Evolutionary conservation across 108 stramenopile genomes (phyloP).

Genomic region (Epithemia pelagica): DNA sequence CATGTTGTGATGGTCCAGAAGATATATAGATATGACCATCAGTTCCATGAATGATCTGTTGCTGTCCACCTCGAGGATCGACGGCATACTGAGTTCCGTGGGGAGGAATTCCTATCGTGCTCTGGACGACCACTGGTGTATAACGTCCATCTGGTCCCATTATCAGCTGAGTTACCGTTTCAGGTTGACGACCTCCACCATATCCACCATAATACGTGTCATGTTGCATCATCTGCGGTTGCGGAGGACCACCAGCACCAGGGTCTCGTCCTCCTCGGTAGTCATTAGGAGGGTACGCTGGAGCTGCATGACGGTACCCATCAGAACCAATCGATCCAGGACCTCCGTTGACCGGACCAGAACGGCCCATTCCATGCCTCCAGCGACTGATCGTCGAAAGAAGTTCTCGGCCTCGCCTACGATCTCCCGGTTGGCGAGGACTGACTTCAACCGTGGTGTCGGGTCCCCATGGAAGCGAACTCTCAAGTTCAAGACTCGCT

Average conservation of each 20-base stretch:
- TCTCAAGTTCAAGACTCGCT: slow-evolving; percentile 74
- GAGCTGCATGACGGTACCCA: not conserved
- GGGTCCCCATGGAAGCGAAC: slow-evolving; percentile 75
- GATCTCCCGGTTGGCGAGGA: slow-evolving; percentile 46
- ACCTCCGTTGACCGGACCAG: not conserved
- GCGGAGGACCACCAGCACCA: not conserved
- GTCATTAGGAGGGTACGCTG: slow-evolving; percentile 4
- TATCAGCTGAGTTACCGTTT: slow-evolving; percentile 42
- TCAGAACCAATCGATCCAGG: not conserved
- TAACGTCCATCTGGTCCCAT: slow-evolving; percentile 76
- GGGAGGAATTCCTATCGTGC: slow-evolving; percentile 24
- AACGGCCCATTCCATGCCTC: slow-evolving; percentile 32
- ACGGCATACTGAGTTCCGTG: slow-evolving; percentile 2
- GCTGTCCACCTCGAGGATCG: slow-evolving; percentile 16
- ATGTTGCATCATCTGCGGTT: not conserved
- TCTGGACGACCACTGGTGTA: slow-evolving; percentile 52
- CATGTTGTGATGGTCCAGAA: slow-evolving; percentile 3
- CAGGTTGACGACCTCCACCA: not conserved
- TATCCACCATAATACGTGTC: not conserved
- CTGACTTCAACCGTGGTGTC: slow-evolving; percentile 59
- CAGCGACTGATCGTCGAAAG: slow-evolving; percentile 67
- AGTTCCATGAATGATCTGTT: slow-evolving; percentile 26
- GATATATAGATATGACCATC: slow-evolving; percentile 14
- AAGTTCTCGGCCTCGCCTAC: slow-evolving; percentile 73
- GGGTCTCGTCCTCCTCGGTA: not conserved